A percentile compares a stretch with the other conserved stretches of the same genome.
Conservation (phyloP, 257 asterid species). For the Nicotiana tabacum region DNA sequence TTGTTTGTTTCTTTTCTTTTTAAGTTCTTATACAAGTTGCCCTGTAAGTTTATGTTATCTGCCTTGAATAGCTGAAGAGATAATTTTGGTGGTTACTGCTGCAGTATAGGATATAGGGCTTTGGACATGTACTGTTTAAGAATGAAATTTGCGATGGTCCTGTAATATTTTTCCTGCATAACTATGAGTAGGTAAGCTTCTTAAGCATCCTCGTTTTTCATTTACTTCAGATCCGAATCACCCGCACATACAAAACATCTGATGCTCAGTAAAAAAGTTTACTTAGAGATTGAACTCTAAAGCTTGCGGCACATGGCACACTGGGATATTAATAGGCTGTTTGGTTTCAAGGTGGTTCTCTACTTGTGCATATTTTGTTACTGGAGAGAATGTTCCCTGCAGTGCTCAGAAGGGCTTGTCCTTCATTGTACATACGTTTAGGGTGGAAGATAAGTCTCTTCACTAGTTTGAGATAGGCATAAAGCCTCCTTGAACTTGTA, state of each 20-base stretch:
- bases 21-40: not conserved
- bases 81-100: no score
- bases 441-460: not conserved
- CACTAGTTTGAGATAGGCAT: not conserved
- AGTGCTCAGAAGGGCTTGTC: not conserved
- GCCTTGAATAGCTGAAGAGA: no score
- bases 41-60: not conserved
- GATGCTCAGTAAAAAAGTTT: slow-evolving; percentile 22
- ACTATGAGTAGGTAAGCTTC: not conserved
- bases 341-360: not conserved
- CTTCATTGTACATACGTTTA: slow-evolving; percentile 8
- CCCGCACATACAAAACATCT: slow-evolving; percentile 53
- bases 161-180: not conserved
- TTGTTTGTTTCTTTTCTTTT: not conserved
- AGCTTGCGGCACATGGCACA: not conserved
- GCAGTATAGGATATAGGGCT: not conserved
- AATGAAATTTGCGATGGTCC: not conserved
- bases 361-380: not conserved
- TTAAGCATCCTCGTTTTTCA: not conserved
- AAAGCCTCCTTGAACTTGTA: not conserved
- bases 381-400: not conserved
- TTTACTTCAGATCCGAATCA: slow-evolving; percentile 73
- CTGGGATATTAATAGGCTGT: not conserved
- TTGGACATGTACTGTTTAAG: not conserved
- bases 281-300: not conserved